Conservation (phyloP, 176 grass and related monocot genomes). For the Tuctoria greenei region DNA sequence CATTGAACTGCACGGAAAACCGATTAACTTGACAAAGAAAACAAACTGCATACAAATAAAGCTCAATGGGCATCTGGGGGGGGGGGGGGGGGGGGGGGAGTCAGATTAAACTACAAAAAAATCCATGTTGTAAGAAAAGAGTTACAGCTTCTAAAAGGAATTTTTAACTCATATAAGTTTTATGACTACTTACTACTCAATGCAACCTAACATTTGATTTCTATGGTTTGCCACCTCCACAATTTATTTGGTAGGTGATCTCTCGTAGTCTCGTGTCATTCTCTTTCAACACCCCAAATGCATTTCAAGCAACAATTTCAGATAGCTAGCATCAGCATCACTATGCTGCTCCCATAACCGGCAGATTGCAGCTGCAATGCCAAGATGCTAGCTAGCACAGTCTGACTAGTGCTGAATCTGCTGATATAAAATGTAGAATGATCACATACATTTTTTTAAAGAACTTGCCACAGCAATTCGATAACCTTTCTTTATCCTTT, state of each 20-base stretch:
- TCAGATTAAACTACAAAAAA: background rate
- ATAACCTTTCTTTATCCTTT: background rate
- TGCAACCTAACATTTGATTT: background rate
- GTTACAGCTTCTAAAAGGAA: background rate
- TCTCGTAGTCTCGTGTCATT: background rate
- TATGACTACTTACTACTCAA: background rate
- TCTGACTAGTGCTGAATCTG: no score
- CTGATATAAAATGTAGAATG: no score
- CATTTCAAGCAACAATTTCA: no score
- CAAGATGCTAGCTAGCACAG: no score
- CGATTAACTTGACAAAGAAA: conserved; percentile 23
- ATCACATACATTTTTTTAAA: no score
- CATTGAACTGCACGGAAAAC: conserved; percentile 80
- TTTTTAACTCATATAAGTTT: background rate
- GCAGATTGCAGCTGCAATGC: no score
- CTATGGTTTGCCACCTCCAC: background rate
- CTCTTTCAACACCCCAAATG: background rate
- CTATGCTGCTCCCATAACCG: no score
- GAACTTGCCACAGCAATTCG: no score
- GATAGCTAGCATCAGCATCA: no score
- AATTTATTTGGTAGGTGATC: background rate
- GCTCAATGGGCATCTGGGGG: background rate
- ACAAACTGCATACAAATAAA: conserved; percentile 13
- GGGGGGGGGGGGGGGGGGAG: no score
- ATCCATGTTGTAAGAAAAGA: background rate